These are phyloP conservation scores for Phytophthora litchii DNA, from an alignment of 352 stramenopile species.

Conservation along the genomic window DNA sequence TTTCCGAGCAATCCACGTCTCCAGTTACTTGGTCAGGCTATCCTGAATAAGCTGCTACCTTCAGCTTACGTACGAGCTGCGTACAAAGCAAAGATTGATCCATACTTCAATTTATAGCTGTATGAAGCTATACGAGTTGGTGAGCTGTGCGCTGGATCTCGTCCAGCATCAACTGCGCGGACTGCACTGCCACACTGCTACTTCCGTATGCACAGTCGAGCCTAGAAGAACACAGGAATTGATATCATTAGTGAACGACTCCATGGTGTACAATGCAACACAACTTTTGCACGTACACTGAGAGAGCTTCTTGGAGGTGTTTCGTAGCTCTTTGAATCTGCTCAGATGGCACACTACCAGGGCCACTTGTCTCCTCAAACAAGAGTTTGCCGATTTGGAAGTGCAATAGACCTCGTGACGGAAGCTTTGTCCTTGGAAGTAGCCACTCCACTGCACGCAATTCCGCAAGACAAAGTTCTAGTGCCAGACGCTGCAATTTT, in stretches of 20 bases:
- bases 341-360: conserved; percentile 1
- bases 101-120: conserved; percentile 70
- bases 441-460: conserved; percentile 49
- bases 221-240: conserved; percentile 14
- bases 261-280: background rate
- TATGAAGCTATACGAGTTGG: background rate
- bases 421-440: conserved; percentile 41
- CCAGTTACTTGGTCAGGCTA: conserved; percentile 59
- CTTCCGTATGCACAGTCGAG: conserved; percentile 38
- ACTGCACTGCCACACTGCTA: conserved; percentile 21
- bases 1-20: conserved; percentile 60
- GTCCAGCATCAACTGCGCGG: conserved; percentile 31
- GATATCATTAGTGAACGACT: conserved; percentile 1
- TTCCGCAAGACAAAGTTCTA: conserved; percentile 38
- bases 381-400: conserved; percentile 54
- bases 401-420: conserved; percentile 47
- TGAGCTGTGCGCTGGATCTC: conserved; percentile 29
- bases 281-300: conserved; percentile 32
- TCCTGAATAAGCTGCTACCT: conserved; percentile 63
- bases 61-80: conserved; percentile 66
- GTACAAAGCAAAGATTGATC: conserved; percentile 79
- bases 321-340: conserved; percentile 26
- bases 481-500: conserved; percentile 15
- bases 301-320: conserved; percentile 44
- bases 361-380: conserved; percentile 18